Evolutionary conservation across 768 basidiomycete genomes (phyloP).

Genomic region (Lepiota venenata): DNA sequence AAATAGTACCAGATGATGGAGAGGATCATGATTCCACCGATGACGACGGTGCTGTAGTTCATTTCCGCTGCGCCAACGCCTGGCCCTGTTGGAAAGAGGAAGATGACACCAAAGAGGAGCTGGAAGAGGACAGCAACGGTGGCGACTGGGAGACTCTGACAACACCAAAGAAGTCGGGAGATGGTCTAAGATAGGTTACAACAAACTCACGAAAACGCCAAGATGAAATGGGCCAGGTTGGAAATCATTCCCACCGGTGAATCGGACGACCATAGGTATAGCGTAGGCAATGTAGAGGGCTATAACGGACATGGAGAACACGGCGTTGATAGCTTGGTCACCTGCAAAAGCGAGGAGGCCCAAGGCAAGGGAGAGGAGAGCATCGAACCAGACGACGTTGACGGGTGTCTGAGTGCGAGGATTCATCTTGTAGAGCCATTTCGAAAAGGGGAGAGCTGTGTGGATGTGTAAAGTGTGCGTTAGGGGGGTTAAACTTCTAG

Average conservation of each 20-base stretch:
- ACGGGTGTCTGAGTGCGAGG: slow-evolving; percentile 52
- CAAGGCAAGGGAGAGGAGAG: slow-evolving; percentile 41
- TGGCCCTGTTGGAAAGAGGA: slow-evolving; percentile 64
- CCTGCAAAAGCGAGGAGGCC: slow-evolving; percentile 63
- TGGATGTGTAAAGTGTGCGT: neutral
- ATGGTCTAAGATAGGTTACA: too few relatives aligned
- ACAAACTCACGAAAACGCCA: slow-evolving; percentile 29
- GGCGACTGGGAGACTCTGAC: slow-evolving; percentile 64
- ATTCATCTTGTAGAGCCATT: slow-evolving; percentile 59
- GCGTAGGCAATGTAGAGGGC: slow-evolving; percentile 48
- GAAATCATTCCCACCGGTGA: slow-evolving; percentile 43
- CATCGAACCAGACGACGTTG: slow-evolving; percentile 54
- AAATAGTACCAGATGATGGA: slow-evolving; percentile 68
- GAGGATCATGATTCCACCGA: slow-evolving; percentile 57
- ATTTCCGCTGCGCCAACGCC: slow-evolving; percentile 44
- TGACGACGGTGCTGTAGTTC: slow-evolving; percentile 75
- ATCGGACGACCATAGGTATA: slow-evolving; percentile 52
- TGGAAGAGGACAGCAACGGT: slow-evolving; percentile 60
- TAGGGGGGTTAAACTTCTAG: neutral
- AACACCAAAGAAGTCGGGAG: too few relatives aligned
- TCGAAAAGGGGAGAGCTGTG: slow-evolving; percentile 59
- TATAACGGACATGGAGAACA: slow-evolving; percentile 48
- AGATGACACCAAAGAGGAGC: slow-evolving; percentile 59
- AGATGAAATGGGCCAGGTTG: slow-evolving; percentile 56
- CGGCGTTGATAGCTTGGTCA: slow-evolving; percentile 51